Evolutionary conservation across 2,329 filamentous ascomycete species (phyloP).

Genomic region (Microdochium trichocladiopsis): DNA sequence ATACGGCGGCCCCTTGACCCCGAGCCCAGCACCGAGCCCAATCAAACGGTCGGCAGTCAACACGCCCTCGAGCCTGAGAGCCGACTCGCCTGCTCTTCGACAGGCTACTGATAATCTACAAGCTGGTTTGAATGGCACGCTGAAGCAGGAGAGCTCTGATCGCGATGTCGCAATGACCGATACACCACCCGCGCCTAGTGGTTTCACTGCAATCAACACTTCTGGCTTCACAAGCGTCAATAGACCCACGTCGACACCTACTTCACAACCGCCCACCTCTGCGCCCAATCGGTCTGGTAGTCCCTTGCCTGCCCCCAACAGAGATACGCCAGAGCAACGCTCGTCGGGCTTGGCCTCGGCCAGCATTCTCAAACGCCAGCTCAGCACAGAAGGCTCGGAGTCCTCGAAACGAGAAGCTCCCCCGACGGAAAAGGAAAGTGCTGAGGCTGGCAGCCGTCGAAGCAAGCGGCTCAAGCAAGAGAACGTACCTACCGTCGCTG

Average conservation of each 20-base stretch:
- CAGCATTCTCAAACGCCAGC: conserved; percentile 68
- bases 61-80: conserved; percentile 49
- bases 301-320: neutral
- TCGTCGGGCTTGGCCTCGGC: conserved; percentile 46
- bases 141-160: conserved; percentile 35
- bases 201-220: conserved; percentile 55
- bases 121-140: conserved; percentile 32
- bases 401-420: conserved; percentile 38
- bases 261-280: conserved; percentile 51
- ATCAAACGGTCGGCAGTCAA: conserved; percentile 58
- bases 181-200: conserved; percentile 34
- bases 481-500: conserved; percentile 76
- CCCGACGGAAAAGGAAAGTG: conserved; percentile 44
- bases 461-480: conserved; percentile 91
- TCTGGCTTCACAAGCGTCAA: conserved; percentile 72
- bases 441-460: conserved; percentile 64
- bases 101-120: conserved; percentile 48
- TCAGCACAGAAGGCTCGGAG: conserved; percentile 53
- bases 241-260: conserved; percentile 42
- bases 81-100: conserved; percentile 57
- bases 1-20: conserved; percentile 86
- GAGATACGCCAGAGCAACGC: conserved; percentile 50
- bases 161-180: conserved; percentile 42
- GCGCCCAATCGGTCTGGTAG: conserved; percentile 38
- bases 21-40: conserved; percentile 61